A percentile compares a stretch with the other conserved stretches of the same genome.
Conservation (phyloP, 1,139 yeast species). For the Diutina siamensis region DNA sequence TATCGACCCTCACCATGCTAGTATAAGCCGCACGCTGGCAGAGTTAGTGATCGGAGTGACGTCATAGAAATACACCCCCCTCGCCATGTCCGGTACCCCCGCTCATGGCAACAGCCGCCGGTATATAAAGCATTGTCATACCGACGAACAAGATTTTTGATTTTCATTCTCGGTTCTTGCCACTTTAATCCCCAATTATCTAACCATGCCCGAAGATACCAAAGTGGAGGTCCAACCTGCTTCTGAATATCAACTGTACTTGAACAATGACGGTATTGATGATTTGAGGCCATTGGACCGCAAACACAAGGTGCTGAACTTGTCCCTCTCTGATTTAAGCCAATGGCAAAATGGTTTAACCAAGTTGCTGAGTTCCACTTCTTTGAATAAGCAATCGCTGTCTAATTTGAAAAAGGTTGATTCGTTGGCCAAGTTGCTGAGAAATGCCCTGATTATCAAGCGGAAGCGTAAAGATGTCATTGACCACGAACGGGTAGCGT, state of each 20-base stretch:
- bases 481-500: constrained; percentile 63
- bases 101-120: no score
- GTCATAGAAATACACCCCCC: neutral
- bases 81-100: neutral
- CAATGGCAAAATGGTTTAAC: constrained; percentile 44
- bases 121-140: no score
- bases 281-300: constrained; percentile 48
- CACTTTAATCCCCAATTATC: no score
- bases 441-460: constrained; percentile 40
- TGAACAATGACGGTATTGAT: constrained; percentile 65
- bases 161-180: no score
- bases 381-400: constrained; percentile 26
- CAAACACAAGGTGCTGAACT: constrained; percentile 56
- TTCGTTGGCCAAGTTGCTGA: constrained; percentile 38
- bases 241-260: constrained; percentile 17
- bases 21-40: no score
- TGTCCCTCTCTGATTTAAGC: constrained; percentile 60
- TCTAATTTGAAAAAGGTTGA: constrained; percentile 37
- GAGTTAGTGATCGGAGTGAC: neutral
- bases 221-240: no score
- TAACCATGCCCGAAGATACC: no score
- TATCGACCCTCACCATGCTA: no score
- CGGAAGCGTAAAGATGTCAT: constrained; percentile 41
- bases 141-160: no score
- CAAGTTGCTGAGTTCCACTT: constrained; percentile 31